These are phyloP conservation scores for Sarcomyxa edulis DNA, from an alignment of 768 basidiomycete genomes.

Conservation along the genomic window DNA sequence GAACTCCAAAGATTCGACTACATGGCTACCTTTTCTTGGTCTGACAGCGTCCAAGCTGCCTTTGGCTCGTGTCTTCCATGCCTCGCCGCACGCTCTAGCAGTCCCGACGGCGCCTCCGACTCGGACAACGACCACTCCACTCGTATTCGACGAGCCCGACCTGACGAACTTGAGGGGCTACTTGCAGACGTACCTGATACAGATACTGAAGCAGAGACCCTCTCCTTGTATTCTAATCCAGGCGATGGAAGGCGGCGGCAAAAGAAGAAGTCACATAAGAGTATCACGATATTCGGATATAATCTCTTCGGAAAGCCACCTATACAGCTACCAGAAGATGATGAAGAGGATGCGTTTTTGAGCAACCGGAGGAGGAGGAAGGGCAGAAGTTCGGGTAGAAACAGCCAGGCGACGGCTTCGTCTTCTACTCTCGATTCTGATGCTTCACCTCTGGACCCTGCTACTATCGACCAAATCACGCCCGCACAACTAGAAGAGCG, in stretches of 20 bases:
- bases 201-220: conserved; percentile 55
- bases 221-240: conserved; percentile 64
- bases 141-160: conserved; percentile 29
- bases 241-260: conserved; percentile 28
- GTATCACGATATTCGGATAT: conserved; percentile 59
- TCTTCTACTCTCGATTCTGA: conserved; percentile 59
- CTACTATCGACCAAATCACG: conserved; percentile 48
- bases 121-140: conserved; percentile 23
- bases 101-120: conserved; percentile 10
- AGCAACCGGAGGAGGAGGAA: conserved; percentile 8
- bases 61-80: conserved; percentile 58
- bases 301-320: conserved; percentile 61
- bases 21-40: conserved; percentile 52
- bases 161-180: conserved; percentile 33
- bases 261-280: conserved; percentile 25
- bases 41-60: conserved; percentile 54
- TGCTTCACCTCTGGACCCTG: conserved; percentile 58
- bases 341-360: conserved; percentile 31
- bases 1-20: background rate
- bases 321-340: conserved; percentile 57
- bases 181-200: conserved; percentile 28
- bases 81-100: conserved; percentile 25
- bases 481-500: conserved; percentile 26
- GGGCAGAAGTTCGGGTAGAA: background rate
- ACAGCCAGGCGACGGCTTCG: conserved; percentile 13